Conservation (phyloP, 2,329 filamentous ascomycete genomes). For the Xylariaceae sp. region DNA sequence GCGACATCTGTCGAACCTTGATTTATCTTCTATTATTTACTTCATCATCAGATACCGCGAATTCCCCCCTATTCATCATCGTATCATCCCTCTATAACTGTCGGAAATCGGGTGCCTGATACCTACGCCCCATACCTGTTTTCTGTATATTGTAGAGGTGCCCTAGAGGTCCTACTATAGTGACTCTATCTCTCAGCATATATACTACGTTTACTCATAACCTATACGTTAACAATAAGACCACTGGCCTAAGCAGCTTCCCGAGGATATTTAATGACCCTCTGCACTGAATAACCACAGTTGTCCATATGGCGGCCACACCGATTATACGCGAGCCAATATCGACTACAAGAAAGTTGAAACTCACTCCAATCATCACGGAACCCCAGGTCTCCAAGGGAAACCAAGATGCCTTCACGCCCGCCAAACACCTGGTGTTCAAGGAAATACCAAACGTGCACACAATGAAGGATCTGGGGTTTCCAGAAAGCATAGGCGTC, state of each 20-base stretch:
- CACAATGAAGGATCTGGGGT: constrained; percentile 68
- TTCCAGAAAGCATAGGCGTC: constrained; percentile 60
- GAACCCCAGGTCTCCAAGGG: constrained; percentile 17
- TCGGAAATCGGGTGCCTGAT: too few species aligned
- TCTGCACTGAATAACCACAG: constrained; percentile 2
- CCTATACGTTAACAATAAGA: too few species aligned
- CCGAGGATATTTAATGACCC: not conserved
- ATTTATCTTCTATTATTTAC: too few species aligned
- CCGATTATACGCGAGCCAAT: constrained; percentile 24
- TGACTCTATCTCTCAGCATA: too few species aligned
- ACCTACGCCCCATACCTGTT: too few species aligned
- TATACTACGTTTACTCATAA: too few species aligned
- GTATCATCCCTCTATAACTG: not conserved
- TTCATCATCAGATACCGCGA: not conserved
- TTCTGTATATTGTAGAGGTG: too few species aligned
- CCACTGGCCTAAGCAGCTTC: not conserved
- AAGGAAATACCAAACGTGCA: constrained; percentile 57
- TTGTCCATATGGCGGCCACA: constrained; percentile 35
- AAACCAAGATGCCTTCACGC: constrained; percentile 52
- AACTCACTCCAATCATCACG: constrained; percentile 38
- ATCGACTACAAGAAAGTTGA: constrained; percentile 22
- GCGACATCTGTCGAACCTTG: too few species aligned
- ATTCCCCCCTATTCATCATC: not conserved
- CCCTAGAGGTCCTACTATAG: too few species aligned
- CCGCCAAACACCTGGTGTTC: constrained; percentile 62